These are phyloP conservation scores for Trifolium repens DNA, from an alignment of 306 rosid genomes.

Conservation along the genomic window DNA sequence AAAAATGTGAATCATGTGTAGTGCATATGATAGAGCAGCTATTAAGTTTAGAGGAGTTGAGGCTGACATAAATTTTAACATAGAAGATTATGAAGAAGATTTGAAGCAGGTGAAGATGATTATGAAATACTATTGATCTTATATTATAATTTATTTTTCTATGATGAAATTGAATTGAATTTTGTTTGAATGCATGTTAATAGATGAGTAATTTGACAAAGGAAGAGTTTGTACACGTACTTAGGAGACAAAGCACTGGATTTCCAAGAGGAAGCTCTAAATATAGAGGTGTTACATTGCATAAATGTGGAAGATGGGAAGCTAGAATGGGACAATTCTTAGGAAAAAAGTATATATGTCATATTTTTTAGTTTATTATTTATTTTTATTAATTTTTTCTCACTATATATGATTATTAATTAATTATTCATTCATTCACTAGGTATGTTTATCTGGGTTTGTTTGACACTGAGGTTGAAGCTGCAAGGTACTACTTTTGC, in stretches of 20 bases:
- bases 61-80: constrained; percentile 91
- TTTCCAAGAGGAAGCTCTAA: constrained; percentile 99
- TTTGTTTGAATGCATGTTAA: constrained; percentile 29
- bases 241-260: constrained; percentile 99
- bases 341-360: constrained; percentile 76
- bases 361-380: background rate
- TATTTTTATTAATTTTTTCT: background rate
- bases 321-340: constrained; percentile 98
- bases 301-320: constrained; percentile 99
- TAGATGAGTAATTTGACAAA: constrained; percentile 96
- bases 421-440: constrained; percentile 23
- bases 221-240: constrained; percentile 99
- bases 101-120: constrained; percentile 73
- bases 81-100: constrained; percentile 94
- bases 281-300: constrained; percentile 98
- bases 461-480: constrained; percentile 94
- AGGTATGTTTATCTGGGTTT: constrained; percentile 96
- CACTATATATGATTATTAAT: background rate
- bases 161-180: background rate
- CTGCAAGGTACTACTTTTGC: constrained; percentile 69
- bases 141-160: constrained; percentile 2
- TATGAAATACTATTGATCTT: constrained; percentile 22
- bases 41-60: constrained; percentile 92
- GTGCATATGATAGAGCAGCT: constrained; percentile 99
- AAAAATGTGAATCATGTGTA: constrained; percentile 42